Conservation (phyloP, 106 monocot species). For the Acanthochlamys bracteata region DNA sequence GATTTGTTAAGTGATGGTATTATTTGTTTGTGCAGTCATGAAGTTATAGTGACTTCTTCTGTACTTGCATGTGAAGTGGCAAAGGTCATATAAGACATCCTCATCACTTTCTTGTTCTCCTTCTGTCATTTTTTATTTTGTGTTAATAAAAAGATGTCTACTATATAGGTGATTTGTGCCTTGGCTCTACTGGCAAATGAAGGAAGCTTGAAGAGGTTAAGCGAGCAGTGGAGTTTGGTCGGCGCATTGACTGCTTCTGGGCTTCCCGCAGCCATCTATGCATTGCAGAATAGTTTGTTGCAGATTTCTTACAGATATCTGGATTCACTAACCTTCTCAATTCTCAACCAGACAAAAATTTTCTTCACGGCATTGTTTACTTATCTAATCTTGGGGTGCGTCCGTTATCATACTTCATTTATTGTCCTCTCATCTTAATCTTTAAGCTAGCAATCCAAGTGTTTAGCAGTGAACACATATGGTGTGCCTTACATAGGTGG, state of each 20-base stretch:
- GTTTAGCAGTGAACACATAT: no score
- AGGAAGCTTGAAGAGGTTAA: slow-evolving; percentile 56
- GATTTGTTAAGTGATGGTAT: no score
- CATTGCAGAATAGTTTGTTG: slow-evolving; percentile 90
- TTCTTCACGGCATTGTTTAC: slow-evolving; percentile 90
- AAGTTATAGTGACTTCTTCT: slow-evolving; percentile 88
- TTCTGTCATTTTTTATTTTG: not conserved
- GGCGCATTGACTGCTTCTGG: slow-evolving; percentile 86
- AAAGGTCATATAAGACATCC: slow-evolving; percentile 47
- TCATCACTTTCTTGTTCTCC: not conserved
- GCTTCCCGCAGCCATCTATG: slow-evolving; percentile 94
- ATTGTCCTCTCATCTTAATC: no score
- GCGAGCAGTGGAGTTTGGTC: slow-evolving; percentile 61
- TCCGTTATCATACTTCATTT: no score
- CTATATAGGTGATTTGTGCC: slow-evolving; percentile 65
- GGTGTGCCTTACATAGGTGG: no score
- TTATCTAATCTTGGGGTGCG: slow-evolving; percentile 82
- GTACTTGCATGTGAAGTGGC: slow-evolving; percentile 76
- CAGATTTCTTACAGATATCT: slow-evolving; percentile 96
- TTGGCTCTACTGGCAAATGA: slow-evolving; percentile 61
- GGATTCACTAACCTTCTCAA: slow-evolving; percentile 93
- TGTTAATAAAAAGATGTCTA: not conserved
- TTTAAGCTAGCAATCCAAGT: no score
- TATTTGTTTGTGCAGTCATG: slow-evolving; percentile 38
- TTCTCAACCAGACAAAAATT: slow-evolving; percentile 98